Base-by-base conservation (phyloP, 177 flowering plant genomes). In the Vitis hybrid region DNA sequence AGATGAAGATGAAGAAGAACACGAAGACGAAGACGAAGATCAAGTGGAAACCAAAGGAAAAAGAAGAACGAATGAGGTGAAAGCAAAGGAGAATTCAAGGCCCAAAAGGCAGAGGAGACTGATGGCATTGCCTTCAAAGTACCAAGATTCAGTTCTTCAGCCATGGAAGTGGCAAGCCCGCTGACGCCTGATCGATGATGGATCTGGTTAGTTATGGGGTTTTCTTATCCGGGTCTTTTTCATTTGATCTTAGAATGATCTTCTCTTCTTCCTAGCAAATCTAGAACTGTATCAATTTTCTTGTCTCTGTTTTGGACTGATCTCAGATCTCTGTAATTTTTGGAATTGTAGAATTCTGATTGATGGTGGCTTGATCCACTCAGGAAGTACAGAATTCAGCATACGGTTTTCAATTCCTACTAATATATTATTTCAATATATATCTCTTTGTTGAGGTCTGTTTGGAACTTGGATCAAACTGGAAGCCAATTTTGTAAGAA, bases 141-240 rank as follows among this genome's bases (percentile, higher is more conserved):
- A 70, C 69, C 78, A 77, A 34, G 87, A 82, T 61, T 81, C 87
- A 60, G 82, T 81, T 72, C 67, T 81, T 63, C 85, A 79, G 70
- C 75, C 87, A 32, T 82, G 79, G 83, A 80, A 68, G 62, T 56
- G 83, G 48, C 72, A 54, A 11, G 76, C 66, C 51, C 80, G 79
- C 15, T 64, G 45, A 13, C 56, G 54, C 11, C 14, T 34, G 50
- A 66, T 66, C 49, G 51, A 56, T 19, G 62, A 61, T 50, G 48
- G 30, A 61, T 79, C 66, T 32, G 60, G 51, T 62, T 49, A 62
- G 66, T 68, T n/a, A 72, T 18, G 6, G 85, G 82, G 26, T 74
- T 78, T 21, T 86, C 84, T 54, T 7, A 52, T 66, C 58, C 52
- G 68, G 45, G 45, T 51, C 26, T 51, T 65, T 17, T 9, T 50